These are phyloP conservation scores for Porphyrellus sp. DNA, from an alignment of 1,284 basidiomycete genomes.

Conservation along the genomic window DNA sequence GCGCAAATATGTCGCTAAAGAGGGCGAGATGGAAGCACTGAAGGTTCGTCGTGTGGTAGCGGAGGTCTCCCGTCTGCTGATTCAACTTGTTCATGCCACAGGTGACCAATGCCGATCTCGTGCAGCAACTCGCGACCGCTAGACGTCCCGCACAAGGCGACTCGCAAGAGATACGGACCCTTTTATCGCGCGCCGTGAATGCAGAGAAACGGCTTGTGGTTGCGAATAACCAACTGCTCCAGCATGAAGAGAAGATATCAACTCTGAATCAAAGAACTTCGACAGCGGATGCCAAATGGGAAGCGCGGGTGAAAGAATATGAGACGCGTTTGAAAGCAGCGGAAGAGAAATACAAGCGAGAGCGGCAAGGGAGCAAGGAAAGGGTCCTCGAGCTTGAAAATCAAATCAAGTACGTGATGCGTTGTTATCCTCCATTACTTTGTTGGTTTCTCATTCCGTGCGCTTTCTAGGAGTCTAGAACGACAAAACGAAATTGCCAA, in stretches of 20 bases:
- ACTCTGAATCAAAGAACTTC: constrained; percentile 67
- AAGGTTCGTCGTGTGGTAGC: constrained; percentile 49
- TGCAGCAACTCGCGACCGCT: constrained; percentile 66
- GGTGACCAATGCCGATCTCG: constrained; percentile 75
- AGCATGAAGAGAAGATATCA: constrained; percentile 81
- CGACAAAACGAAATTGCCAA: constrained; percentile 68
- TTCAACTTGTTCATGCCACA: constrained; percentile 28
- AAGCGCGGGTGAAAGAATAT: constrained; percentile 88
- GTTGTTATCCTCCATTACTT: background rate
- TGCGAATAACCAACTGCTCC: constrained; percentile 77
- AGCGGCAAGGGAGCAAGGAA: constrained; percentile 94
- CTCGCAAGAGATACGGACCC: constrained; percentile 66
- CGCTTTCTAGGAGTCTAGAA: constrained; percentile 53
- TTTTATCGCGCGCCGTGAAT: constrained; percentile 69
- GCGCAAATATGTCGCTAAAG: constrained; percentile 76
- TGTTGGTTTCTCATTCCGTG: constrained; percentile 6
- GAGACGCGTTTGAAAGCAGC: constrained; percentile 80
- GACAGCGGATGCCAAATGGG: constrained; percentile 83
- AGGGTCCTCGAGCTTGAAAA: constrained; percentile 65
- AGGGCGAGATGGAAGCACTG: constrained; percentile 84
- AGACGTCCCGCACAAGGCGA: constrained; percentile 68
- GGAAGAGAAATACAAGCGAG: constrained; percentile 93
- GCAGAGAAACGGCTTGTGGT: constrained; percentile 82
- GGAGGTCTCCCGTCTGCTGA: background rate
- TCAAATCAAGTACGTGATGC: constrained; percentile 54